Conservation (phyloP, 768 basidiomycete species). For the Tephrocybe sp. region DNA sequence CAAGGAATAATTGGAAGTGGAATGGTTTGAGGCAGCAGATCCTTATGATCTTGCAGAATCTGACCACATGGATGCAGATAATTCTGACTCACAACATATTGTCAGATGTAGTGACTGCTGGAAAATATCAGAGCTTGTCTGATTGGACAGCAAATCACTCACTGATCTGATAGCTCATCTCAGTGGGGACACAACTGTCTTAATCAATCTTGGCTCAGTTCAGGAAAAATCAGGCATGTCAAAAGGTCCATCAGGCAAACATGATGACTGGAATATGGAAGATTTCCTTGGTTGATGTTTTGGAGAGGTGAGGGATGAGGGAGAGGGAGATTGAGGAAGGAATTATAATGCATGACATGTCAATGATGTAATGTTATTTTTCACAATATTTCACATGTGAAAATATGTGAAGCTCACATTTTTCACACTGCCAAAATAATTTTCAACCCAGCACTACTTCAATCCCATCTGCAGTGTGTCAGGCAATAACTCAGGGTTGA, state of each 20-base stretch:
- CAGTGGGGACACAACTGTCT: not conserved
- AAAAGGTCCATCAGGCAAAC: no score
- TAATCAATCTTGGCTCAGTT: not conserved
- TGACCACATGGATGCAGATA: not conserved
- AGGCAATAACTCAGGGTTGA: no score
- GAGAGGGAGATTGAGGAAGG: no score
- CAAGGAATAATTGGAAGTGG: not conserved
- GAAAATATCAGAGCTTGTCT: not conserved
- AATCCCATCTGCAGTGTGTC: no score
- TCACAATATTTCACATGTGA: no score
- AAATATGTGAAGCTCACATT: no score
- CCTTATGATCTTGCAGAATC: constrained; percentile 4
- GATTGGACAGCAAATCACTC: not conserved
- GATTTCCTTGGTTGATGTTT: not conserved
- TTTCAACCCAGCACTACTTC: no score
- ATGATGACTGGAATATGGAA: constrained; percentile 1
- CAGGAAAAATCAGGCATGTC: not conserved
- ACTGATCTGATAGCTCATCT: not conserved
- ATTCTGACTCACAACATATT: not conserved
- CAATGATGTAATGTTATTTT: no score
- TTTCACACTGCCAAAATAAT: no score
- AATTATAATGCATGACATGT: no score
- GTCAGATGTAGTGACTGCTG: not conserved
- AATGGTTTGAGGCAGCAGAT: not conserved
- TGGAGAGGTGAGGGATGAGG: no score